These are phyloP conservation scores for Aeminium ludgeri DNA, from an alignment of 495 filamentous ascomycete species.

Conservation along the genomic window DNA sequence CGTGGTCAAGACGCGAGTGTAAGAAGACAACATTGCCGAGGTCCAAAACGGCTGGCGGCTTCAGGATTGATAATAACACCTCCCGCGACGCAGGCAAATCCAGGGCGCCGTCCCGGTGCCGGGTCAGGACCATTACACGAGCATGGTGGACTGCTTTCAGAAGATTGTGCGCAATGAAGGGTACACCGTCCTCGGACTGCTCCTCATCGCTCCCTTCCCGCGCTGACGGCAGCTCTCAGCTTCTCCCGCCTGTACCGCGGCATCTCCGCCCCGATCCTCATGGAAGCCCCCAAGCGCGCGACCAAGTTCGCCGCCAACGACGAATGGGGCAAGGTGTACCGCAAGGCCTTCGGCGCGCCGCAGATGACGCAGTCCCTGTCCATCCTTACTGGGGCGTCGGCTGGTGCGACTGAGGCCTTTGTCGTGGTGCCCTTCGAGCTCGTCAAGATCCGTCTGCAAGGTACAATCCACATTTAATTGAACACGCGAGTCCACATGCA, in stretches of 20 bases:
- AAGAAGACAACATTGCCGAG: too few relatives aligned
- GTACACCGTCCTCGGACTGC: constrained; percentile 30
- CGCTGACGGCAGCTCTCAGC: constrained; percentile 26
- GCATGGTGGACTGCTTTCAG: constrained; percentile 92
- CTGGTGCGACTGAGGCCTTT: constrained; percentile 89
- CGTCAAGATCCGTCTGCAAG: constrained; percentile 86
- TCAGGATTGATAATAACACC: too few relatives aligned
- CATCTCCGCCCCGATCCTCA: constrained; percentile 87
- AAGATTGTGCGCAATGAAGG: constrained; percentile 94
- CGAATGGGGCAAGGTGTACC: constrained; percentile 88
- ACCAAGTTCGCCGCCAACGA: constrained; percentile 99
- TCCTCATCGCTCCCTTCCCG: neutral
- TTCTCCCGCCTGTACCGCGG: constrained; percentile 85
- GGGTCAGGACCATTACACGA: constrained; percentile 71
- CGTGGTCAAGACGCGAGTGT: constrained; percentile 96
- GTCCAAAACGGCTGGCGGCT: too few relatives aligned
- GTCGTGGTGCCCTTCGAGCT: constrained; percentile 91
- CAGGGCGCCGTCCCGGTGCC: constrained; percentile 48
- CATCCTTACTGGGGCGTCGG: constrained; percentile 79
- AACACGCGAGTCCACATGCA: neutral
- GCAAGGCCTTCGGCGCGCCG: constrained; percentile 56
- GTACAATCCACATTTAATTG: neutral
- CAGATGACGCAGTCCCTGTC: constrained; percentile 86
- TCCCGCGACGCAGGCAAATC: constrained; percentile 48
- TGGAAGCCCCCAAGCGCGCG: constrained; percentile 97